Conservation (phyloP, 2,329 filamentous ascomycete genomes). For the Neofusicoccum sp. region DNA sequence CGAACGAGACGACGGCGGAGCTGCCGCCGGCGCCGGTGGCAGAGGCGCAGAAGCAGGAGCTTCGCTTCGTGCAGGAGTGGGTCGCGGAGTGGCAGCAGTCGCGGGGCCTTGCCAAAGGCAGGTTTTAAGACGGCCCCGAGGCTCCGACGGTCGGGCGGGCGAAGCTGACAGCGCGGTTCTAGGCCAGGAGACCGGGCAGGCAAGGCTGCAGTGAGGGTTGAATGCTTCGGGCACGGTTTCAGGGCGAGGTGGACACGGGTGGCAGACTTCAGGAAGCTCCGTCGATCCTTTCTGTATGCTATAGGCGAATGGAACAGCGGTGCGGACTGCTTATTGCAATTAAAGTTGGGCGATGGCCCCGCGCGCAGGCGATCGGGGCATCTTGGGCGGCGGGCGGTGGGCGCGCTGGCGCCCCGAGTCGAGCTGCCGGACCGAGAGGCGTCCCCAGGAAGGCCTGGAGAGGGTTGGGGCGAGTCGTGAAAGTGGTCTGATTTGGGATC, state of each 20-base stretch:
- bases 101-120: conserved; percentile 14
- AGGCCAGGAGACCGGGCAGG: conserved; percentile 5
- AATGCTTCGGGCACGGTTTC: not conserved
- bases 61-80: conserved; percentile 68
- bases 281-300: not conserved
- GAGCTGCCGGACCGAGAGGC: not conserved
- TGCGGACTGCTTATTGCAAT: not conserved
- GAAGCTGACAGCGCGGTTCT: not conserved
- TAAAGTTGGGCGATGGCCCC: not conserved
- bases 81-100: conserved; percentile 59
- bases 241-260: not conserved
- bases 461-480: not conserved
- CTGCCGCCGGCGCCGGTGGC: conserved; percentile 63
- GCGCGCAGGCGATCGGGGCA: not conserved
- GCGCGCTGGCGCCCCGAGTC: no score
- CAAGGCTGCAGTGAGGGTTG: conserved; percentile 4
- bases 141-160: not conserved
- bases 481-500: conserved; percentile 18
- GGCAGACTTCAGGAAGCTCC: not conserved
- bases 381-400: no score
- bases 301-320: not conserved
- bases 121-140: not conserved
- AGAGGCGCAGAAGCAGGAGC: conserved; percentile 60
- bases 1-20: conserved; percentile 60
- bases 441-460: not conserved